Evolutionary conservation across 129 eudicot species (phyloP).

Genomic region (Logfia minima): DNA sequence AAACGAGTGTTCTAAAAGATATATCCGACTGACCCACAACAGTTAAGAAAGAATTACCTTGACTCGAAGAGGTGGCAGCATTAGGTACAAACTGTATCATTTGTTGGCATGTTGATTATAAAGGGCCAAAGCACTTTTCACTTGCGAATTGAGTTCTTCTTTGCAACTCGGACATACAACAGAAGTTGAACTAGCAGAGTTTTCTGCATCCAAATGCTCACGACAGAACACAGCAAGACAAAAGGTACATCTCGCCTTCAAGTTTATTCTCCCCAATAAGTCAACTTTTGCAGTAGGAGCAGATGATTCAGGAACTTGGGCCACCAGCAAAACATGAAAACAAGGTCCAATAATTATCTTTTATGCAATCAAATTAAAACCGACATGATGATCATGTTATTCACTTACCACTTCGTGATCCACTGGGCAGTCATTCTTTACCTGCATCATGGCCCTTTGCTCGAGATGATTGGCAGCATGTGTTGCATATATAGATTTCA

Average conservation of each 20-base stretch:
- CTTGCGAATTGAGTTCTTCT: not conserved
- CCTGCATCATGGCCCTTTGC: slow-evolving; percentile 1
- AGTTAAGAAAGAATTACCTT: slow-evolving; percentile 8
- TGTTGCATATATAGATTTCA: slow-evolving; percentile 17
- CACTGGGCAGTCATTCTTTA: slow-evolving; percentile 1
- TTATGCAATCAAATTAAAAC: not conserved
- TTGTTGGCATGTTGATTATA: slow-evolving; percentile 1
- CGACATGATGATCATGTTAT: not conserved
- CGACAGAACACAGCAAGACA: slow-evolving; percentile 27
- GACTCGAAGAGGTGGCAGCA: slow-evolving; percentile 10
- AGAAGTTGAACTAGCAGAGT: slow-evolving; percentile 14
- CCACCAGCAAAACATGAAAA: slow-evolving; percentile 2
- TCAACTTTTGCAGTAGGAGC: not conserved
- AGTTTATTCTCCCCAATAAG: not conserved
- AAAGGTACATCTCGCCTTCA: slow-evolving; percentile 30
- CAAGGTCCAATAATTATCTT: not conserved
- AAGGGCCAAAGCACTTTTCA: not conserved
- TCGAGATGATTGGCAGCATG: slow-evolving; percentile 10
- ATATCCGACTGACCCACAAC: not conserved
- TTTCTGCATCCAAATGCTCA: slow-evolving; percentile 23
- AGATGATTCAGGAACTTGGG: slow-evolving; percentile 2
- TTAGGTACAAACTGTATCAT: slow-evolving; percentile 17
- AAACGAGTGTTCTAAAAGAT: not conserved
- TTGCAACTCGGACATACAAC: slow-evolving; percentile 30
- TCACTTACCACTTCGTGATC: slow-evolving; percentile 17